These are phyloP conservation scores for Colletotrichum chlorophyti DNA, from an alignment of 2,329 filamentous ascomycete genomes.

Conservation along the genomic window DNA sequence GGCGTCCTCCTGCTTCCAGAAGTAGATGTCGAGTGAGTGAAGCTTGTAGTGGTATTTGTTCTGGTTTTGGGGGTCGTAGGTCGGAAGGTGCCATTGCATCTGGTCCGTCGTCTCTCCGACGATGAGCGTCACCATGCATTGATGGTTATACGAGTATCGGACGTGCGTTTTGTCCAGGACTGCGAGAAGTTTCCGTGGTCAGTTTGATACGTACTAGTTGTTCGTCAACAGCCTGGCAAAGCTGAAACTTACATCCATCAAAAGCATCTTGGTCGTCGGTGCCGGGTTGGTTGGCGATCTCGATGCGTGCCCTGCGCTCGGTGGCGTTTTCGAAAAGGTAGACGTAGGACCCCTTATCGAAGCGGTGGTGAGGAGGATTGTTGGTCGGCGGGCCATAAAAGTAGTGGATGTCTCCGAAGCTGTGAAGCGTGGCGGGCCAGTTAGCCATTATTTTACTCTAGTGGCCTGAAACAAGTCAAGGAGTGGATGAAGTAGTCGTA, in stretches of 20 bases:
- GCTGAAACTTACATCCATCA: conserved; percentile 68
- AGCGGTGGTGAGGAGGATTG: conserved; percentile 78
- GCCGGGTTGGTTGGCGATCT: conserved; percentile 78
- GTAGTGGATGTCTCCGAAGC: conserved; percentile 81
- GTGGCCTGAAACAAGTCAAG: neutral
- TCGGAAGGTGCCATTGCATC: conserved; percentile 78
- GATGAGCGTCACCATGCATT: conserved; percentile 71
- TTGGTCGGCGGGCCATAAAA: conserved; percentile 73
- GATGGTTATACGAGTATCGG: conserved; percentile 76
- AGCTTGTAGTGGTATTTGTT: conserved; percentile 82
- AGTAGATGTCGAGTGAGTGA: conserved; percentile 78
- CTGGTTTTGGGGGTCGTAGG: conserved; percentile 75
- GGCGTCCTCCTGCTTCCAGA: conserved; percentile 79
- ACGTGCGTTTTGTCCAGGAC: conserved; percentile 71
- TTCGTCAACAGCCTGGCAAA: too few species aligned
- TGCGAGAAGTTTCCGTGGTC: conserved; percentile 41
- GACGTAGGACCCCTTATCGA: conserved; percentile 81
- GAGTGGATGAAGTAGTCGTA: neutral
- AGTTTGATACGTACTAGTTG: too few species aligned
- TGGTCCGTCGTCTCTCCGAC: conserved; percentile 61
- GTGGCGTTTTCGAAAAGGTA: conserved; percentile 79
- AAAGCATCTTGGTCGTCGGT: conserved; percentile 82
- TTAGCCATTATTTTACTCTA: conserved; percentile 31
- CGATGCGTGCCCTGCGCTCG: conserved; percentile 72
- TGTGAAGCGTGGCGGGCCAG: conserved; percentile 40